Percentiles rank a stretch among this genome's conserved stretches.
Conservation (phyloP, 805 yeast genomes). For the Candida fluviatilis region DNA sequence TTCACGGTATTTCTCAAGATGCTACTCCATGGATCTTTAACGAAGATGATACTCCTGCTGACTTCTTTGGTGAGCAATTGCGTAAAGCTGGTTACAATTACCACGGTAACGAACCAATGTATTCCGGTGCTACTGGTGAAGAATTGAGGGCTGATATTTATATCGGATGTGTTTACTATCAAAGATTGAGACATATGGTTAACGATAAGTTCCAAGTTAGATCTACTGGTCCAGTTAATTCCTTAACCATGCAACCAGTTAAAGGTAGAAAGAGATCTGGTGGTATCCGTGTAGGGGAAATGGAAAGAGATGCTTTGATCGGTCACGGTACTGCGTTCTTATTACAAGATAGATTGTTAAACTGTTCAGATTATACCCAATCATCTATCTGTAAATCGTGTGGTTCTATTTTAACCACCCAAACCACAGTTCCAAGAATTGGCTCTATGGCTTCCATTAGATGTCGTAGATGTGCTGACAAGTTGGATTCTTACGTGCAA, state of each 20-base stretch:
- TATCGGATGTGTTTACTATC: constrained; percentile 95
- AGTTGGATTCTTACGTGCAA: constrained; percentile 53
- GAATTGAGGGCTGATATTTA: constrained; percentile 94
- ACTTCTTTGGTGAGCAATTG: constrained; percentile 93
- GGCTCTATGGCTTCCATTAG: constrained; percentile 75
- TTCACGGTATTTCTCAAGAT: constrained; percentile 97
- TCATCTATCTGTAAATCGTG: constrained; percentile 86
- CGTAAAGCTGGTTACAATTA: constrained; percentile 86
- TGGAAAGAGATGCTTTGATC: constrained; percentile 98
- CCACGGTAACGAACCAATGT: constrained; percentile 98
- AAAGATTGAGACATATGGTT: constrained; percentile 98
- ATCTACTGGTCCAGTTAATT: constrained; percentile 96
- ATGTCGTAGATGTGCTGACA: constrained; percentile 87
- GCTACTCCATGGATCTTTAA: constrained; percentile 94
- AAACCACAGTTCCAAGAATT: constrained; percentile 84
- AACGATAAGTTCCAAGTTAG: constrained; percentile 99
- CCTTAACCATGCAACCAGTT: constrained; percentile 98
- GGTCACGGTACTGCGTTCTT: constrained; percentile 97
- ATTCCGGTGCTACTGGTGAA: constrained; percentile 97
- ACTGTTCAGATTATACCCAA: constrained; percentile 94
- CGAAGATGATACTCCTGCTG: constrained; percentile 94
- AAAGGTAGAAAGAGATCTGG: constrained; percentile 98
- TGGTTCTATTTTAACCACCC: constrained; percentile 89
- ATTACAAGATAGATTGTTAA: constrained; percentile 89
- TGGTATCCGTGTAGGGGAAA: constrained; percentile 99